Evolutionary conservation across 1,284 basidiomycete species (phyloP), one percentile per base, ranked within the genome.

Genomic region (Sphagnurus paluster): DNA sequence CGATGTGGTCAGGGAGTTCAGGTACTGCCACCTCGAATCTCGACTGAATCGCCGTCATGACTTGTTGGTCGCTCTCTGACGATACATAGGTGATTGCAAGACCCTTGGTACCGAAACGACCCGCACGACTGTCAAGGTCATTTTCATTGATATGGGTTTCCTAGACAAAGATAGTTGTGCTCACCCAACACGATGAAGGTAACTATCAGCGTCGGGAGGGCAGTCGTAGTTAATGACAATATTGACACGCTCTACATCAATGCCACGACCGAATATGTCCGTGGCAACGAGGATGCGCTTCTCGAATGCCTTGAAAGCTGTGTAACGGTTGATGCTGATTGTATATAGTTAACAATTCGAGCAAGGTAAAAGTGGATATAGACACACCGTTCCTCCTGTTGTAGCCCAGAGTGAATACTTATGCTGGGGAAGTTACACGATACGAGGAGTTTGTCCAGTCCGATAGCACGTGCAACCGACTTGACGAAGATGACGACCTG

Each of bases 401-500:
- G 77, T 26, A 99, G 74, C 26, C 89, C 93, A 28, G 95, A 98
- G 69, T 99, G 97, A 56, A 99, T 98, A 61, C 86, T 90, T 64
- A 99, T 99, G 63, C 89, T 93, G 1, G 97, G 97, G 79, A 99
- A 99, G 71, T 97, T 98, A 77, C 96, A 99, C 44, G 95, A 94
- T 34, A 95, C 90, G 35, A 99, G 76, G 11, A 99, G 76, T 68
- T 95, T 93, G 76, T 99, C 96, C 54, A 99, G 74, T 69, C 98
- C 93, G 49, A 95, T 95, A 2, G 97, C 97, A 53, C 97, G 89
- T 25, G 90, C 88, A 41, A 98, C 94, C 7, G 95, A 98, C 71
- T 98, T 99, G 57, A 99, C 97, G 59, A 99, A 99, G 61, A 99
- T 99, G 56, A 98, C 96, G 58, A 99, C 97, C 93, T 96, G 30